Evolutionary conservation across 176 grass and related monocot species (phyloP).

Genomic region (Oryza rufipogon): DNA sequence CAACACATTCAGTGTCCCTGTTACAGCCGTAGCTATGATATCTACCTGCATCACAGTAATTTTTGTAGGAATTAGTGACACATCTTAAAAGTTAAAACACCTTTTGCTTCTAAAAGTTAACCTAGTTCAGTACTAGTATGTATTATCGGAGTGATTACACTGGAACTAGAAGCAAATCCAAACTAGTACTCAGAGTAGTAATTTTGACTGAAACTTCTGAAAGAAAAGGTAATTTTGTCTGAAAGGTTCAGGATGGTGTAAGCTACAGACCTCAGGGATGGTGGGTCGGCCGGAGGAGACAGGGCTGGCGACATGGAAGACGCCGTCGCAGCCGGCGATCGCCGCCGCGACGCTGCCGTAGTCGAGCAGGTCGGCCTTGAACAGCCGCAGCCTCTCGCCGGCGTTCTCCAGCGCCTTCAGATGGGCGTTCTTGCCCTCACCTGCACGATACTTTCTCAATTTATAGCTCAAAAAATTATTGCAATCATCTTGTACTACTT

Average conservation of each 20-base stretch:
- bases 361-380: slow-evolving; percentile 69
- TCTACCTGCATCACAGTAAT: slow-evolving; percentile 38
- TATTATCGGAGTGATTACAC: too few species aligned
- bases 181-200: background rate
- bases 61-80: too few species aligned
- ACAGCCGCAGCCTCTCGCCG: slow-evolving; percentile 59
- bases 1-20: slow-evolving; percentile 75
- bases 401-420: slow-evolving; percentile 59
- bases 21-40: slow-evolving; percentile 65
- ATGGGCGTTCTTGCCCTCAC: slow-evolving; percentile 66
- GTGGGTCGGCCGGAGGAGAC: slow-evolving; percentile 26
- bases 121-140: too few species aligned
- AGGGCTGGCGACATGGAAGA: slow-evolving; percentile 82
- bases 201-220: too few species aligned
- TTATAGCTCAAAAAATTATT: background rate
- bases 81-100: too few species aligned
- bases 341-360: slow-evolving; percentile 46
- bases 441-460: slow-evolving; percentile 28
- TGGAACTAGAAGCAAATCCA: background rate
- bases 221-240: too few species aligned
- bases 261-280: too few species aligned
- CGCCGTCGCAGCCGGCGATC: slow-evolving; percentile 62
- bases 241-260: too few species aligned
- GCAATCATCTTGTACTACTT: background rate
- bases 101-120: too few species aligned